phyloP scores from a whole-genome alignment of 352 stramenopile species.

The Globisporangium rhizosaccharum region DNA sequence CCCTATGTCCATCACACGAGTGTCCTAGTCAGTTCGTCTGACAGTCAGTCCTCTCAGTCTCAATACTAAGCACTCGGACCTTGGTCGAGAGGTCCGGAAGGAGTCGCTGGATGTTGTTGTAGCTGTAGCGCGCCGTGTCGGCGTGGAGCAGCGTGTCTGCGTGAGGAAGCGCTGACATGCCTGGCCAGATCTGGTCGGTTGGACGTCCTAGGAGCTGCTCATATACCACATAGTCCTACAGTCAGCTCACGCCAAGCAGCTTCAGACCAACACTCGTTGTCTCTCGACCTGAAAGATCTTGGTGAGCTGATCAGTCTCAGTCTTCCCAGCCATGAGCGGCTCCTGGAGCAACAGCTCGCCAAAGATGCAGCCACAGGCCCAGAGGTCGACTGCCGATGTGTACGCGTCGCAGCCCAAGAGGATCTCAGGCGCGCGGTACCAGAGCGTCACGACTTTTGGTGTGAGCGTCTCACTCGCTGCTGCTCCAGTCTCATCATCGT shows the following conservation, averaged over 20 bases:
- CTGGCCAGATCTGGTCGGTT: conserved; percentile 53
- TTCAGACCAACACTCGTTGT: too few species aligned
- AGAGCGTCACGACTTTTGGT: conserved; percentile 93
- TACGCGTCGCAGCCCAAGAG: conserved; percentile 87
- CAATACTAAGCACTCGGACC: conserved; percentile 7
- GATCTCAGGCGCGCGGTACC: conserved; percentile 92
- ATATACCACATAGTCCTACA: not conserved
- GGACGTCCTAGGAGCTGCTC: conserved; percentile 49
- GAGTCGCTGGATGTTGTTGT: conserved; percentile 32
- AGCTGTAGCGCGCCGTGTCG: conserved; percentile 25
- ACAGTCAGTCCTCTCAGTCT: not conserved
- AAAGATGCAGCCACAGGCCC: conserved; percentile 68
- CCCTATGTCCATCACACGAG: conserved; percentile 11
- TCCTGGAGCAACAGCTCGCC: conserved; percentile 49
- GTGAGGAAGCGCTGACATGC: conserved; percentile 36
- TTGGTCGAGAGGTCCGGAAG: conserved; percentile 36
- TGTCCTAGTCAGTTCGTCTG: too few species aligned
- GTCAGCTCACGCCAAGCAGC: too few species aligned
- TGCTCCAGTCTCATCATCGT: conserved; percentile 9
- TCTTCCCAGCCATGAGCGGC: conserved; percentile 57
- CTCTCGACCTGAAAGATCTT: conserved; percentile 54
- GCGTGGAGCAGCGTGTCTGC: conserved; percentile 28
- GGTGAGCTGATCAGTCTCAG: conserved; percentile 58
- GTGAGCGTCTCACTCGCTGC: conserved; percentile 58
- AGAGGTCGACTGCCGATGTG: conserved; percentile 89